Evolutionary conservation across 768 basidiomycete species (phyloP).

Genomic region (Vararia minispora): DNA sequence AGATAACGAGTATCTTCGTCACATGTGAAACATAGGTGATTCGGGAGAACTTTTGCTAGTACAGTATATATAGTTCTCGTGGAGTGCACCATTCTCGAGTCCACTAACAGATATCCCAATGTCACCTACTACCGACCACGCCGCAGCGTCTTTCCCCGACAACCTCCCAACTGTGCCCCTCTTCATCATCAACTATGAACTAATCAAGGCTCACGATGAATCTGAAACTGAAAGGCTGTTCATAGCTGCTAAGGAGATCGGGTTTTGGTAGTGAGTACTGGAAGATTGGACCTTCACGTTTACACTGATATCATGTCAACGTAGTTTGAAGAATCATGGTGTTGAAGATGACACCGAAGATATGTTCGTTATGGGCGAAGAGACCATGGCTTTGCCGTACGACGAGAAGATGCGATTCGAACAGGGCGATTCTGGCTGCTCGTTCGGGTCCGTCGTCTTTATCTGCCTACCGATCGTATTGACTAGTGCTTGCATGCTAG

Average conservation of each 20-base stretch:
- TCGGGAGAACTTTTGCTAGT: too few species aligned
- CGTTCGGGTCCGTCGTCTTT: conserved; percentile 24
- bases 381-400: conserved; percentile 40
- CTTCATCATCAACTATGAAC: conserved; percentile 41
- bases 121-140: conserved; percentile 17
- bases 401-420: conserved; percentile 50
- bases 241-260: conserved; percentile 45
- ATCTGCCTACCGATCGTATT: not conserved
- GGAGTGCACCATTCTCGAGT: too few species aligned
- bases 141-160: conserved; percentile 34
- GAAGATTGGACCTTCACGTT: not conserved
- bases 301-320: not conserved
- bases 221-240: conserved; percentile 40
- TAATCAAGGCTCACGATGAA: conserved; percentile 30
- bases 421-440: conserved; percentile 36
- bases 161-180: conserved; percentile 44
- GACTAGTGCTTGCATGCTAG: conserved; percentile 14
- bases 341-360: conserved; percentile 32
- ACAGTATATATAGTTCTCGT: too few species aligned
- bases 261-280: conserved; percentile 55
- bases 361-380: conserved; percentile 47
- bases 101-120: too few species aligned
- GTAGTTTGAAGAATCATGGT: conserved; percentile 46
- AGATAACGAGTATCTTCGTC: too few species aligned
- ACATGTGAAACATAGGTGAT: too few species aligned